A percentile compares a stretch with the other conserved stretches of the same genome.
Evolutionary conservation across 2,329 filamentous ascomycete species (phyloP).

Genomic region (Pseudogymnoascus sp.): DNA sequence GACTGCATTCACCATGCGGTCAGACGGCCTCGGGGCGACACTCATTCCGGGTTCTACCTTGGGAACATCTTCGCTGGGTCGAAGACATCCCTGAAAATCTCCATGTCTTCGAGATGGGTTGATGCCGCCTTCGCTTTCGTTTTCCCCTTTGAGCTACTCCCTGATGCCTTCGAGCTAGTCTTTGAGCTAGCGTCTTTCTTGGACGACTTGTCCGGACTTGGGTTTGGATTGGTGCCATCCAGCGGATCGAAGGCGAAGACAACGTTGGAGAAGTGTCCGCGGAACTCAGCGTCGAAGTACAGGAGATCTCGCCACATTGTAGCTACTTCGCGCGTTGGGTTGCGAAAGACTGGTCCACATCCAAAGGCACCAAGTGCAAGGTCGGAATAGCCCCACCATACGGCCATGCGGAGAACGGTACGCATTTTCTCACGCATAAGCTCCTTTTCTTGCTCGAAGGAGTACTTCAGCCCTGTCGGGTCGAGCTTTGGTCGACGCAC

Average conservation of each 20-base stretch:
- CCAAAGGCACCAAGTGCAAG: constrained; percentile 59
- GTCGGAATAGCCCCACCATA: constrained; percentile 47
- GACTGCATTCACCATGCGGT: background rate
- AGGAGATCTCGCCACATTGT: constrained; percentile 59
- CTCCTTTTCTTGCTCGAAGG: constrained; percentile 62
- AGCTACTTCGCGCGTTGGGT: constrained; percentile 57
- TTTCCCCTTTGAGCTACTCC: constrained; percentile 27
- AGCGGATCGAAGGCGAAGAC: constrained; percentile 57
- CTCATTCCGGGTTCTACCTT: background rate
- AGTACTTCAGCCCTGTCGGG: constrained; percentile 58
- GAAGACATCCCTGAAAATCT: constrained; percentile 47
- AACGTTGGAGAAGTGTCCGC: constrained; percentile 53
- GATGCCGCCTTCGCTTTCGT: constrained; percentile 26
- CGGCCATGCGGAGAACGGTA: constrained; percentile 61
- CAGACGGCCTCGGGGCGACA: background rate
- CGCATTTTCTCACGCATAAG: constrained; percentile 67
- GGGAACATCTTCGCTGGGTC: constrained; percentile 36
- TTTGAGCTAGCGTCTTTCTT: constrained; percentile 20
- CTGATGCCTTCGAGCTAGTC: constrained; percentile 34
- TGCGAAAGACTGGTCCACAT: constrained; percentile 54
- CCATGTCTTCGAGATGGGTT: constrained; percentile 33
- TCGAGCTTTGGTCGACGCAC: constrained; percentile 67
- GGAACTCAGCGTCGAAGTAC: constrained; percentile 53
- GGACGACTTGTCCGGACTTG: constrained; percentile 9
- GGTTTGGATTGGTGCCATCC: constrained; percentile 21